Evolutionary conservation across 169 alveolate genomes (phyloP).

Genomic region (Amoebophrya sp.): DNA sequence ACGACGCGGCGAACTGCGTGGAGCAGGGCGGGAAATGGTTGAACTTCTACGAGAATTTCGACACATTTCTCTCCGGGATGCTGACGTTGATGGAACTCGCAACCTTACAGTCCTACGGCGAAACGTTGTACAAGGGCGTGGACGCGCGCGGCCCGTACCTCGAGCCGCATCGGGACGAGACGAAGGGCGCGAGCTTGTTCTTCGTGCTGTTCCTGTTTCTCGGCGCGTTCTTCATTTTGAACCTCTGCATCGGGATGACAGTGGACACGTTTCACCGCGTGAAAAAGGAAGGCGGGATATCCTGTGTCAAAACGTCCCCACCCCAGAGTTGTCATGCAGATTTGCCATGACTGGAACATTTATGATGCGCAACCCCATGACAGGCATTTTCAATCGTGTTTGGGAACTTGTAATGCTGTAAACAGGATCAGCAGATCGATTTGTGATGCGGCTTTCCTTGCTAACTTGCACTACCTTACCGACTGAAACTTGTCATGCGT

Average conservation of each 20-base stretch:
- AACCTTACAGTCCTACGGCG: background rate
- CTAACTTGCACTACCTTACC: no score
- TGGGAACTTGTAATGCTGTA: no score
- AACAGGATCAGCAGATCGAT: no score
- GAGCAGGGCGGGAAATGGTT: slow-evolving; percentile 63
- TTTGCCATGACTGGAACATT: no score
- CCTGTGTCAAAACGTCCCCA: no score
- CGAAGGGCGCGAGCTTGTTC: background rate
- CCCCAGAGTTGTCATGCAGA: no score
- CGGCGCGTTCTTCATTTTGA: background rate
- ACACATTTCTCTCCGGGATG: background rate
- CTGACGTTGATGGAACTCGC: background rate
- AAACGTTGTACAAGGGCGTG: background rate
- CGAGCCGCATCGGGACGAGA: background rate
- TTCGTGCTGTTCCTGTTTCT: background rate
- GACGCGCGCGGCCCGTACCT: background rate
- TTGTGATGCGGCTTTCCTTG: no score
- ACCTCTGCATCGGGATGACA: background rate
- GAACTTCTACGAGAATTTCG: slow-evolving; percentile 15
- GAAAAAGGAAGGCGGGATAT: background rate
- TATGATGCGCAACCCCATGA: no score
- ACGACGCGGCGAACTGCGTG: slow-evolving; percentile 48
- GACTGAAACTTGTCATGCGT: no score
- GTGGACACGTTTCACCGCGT: background rate
- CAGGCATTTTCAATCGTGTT: no score